These are phyloP conservation scores for Stachybotrys echinatus DNA, from an alignment of 2,329 filamentous ascomycete species.

Conservation along the genomic window DNA sequence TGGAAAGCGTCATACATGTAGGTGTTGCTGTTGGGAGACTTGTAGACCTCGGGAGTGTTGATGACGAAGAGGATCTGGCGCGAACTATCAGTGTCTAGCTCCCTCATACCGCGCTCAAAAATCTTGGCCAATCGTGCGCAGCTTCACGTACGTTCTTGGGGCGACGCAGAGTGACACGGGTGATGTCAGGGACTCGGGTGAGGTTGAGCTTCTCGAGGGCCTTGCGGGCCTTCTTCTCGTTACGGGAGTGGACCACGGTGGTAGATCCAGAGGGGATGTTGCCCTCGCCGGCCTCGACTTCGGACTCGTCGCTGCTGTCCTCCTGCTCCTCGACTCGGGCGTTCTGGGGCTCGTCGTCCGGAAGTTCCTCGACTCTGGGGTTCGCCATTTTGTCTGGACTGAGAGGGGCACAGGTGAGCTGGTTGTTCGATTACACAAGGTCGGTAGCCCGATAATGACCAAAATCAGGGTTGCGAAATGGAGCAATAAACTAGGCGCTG, in stretches of 20 bases:
- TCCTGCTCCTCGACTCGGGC: conserved; percentile 70
- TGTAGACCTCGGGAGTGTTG: conserved; percentile 99
- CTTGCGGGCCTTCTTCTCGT: conserved; percentile 99
- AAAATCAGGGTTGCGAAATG: background rate
- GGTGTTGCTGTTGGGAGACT: conserved; percentile 98
- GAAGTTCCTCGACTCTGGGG: conserved; percentile 95
- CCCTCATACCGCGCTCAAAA: conserved; percentile 1
- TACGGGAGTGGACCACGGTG: conserved; percentile 92
- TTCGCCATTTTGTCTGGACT: conserved; percentile 75
- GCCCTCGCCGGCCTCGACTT: conserved; percentile 76
- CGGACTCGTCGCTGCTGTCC: conserved; percentile 68
- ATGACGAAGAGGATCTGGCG: conserved; percentile 96
- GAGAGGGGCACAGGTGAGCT: conserved; percentile 22
- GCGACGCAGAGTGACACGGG: conserved; percentile 92
- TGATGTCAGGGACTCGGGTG: conserved; percentile 95
- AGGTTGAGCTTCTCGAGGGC: conserved; percentile 97
- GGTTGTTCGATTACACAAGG: conserved; percentile 13
- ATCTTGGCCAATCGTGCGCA: background rate
- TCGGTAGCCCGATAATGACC: background rate
- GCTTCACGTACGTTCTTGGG: conserved; percentile 88
- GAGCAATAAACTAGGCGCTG: conserved; percentile 7
- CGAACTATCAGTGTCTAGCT: conserved; percentile 14
- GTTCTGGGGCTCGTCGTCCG: conserved; percentile 86
- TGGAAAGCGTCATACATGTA: conserved; percentile 75
- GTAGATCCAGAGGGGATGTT: conserved; percentile 76